phyloP scores from a whole-genome alignment of 2,329 filamentous ascomycete species.

The Colletotrichum chrysophilum region DNA sequence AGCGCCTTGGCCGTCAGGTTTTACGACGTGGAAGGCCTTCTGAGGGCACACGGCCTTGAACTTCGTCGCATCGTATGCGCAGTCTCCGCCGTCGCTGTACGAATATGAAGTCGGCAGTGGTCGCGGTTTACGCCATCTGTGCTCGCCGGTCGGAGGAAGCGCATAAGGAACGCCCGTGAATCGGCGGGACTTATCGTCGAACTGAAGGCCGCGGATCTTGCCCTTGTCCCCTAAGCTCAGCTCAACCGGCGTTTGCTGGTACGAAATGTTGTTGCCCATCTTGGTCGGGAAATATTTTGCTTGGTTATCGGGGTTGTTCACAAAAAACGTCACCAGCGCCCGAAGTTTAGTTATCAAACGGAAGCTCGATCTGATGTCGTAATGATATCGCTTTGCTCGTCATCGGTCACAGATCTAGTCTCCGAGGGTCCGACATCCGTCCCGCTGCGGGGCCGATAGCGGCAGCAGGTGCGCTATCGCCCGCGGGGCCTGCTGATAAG shows the following conservation, averaged over 20 bases:
- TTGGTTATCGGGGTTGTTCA: not conserved
- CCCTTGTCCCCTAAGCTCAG: slow-evolving; percentile 31
- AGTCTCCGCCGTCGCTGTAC: slow-evolving; percentile 28
- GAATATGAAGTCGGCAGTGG: slow-evolving; percentile 32
- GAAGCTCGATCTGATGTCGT: not conserved
- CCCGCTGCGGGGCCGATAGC: not conserved
- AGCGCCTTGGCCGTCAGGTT: slow-evolving; percentile 28
- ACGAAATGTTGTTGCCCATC: slow-evolving; percentile 33
- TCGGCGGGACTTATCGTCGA: slow-evolving; percentile 37
- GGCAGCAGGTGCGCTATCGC: not conserved
- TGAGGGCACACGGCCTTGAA: slow-evolving; percentile 45
- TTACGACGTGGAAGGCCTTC: slow-evolving; percentile 31
- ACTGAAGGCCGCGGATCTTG: slow-evolving; percentile 36
- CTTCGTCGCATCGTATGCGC: slow-evolving; percentile 39
- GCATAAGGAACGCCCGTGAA: slow-evolving; percentile 44
- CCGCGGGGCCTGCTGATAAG: not conserved
- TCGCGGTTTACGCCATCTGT: slow-evolving; percentile 42
- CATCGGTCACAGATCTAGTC: not conserved
- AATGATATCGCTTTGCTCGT: not conserved
- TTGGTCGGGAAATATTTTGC: not conserved
- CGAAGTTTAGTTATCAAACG: not conserved
- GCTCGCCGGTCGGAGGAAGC: slow-evolving; percentile 38
- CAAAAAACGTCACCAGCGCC: fast-evolving
- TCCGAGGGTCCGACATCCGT: not conserved
- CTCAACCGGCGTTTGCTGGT: slow-evolving; percentile 26